Evolutionary conservation across 805 yeast species (phyloP), one percentile per base, ranked within the genome.

Genomic region (Saturnispora halmiae): DNA sequence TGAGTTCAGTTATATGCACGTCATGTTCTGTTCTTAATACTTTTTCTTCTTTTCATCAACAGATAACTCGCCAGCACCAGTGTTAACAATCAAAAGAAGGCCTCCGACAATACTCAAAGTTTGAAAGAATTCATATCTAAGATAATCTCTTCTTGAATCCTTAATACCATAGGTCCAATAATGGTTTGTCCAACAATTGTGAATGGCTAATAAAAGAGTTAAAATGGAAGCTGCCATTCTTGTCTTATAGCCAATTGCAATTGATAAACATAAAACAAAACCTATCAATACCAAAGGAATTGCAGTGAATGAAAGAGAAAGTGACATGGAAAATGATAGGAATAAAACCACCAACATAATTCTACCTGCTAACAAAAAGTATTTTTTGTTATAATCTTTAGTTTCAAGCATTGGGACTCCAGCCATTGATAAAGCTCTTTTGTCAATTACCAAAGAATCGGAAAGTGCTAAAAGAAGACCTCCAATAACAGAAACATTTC

Each of bases 81-180:
- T 85, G 64, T 83, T 86, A 45, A 85, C 95, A 46, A 92, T 84
- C 50, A 92, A 67, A 46, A 90, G 65, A 47, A 90, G 73, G 1
- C 97, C 98, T 43, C 98, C 98, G 38, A 90, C 88, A 58, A 90
- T 90, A 43, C 94, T 82, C 58, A 90, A 70, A 30, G 95, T 86
- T 67, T 92, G 98, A 73, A 82, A 90, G 61, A 83, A 84, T 63
- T 88, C 97, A 61, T 88, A 92, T 62, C 83, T 83, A 60, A 86
- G 65, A 62, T 77, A 83, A 64, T 90, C 98, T 55, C 96, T 78
- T 62, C 79, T 75, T 26, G 90, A 76, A 53, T 82, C 85, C 46
- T 71, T 73, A 38, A 73, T 58, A 38, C 75, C 73, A 67, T 79
- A 73, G 41, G 75, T 67, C 98, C 98, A 90, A 70, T 86, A 90